Evolutionary conservation across 192 early-diverging fungal species (phyloP), one percentile per base, ranked within the genome.

Genomic region (Ambispora gerdemannii): DNA sequence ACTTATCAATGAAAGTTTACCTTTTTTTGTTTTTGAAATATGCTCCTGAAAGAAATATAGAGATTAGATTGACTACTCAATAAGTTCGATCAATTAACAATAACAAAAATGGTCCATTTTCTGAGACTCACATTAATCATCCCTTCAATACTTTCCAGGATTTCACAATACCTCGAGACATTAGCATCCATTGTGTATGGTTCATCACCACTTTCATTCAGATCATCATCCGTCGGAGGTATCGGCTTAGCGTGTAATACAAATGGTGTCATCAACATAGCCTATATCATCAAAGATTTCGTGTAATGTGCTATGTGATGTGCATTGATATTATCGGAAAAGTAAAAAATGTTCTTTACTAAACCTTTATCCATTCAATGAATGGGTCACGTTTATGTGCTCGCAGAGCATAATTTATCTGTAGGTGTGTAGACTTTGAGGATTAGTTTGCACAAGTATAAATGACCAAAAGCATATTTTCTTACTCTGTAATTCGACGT

Each of bases 311-410:
- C n/a, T n/a, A n/a, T n/a, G n/a, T n/a, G n/a, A n/a, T n/a, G n/a
- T n/a, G n/a, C n/a, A n/a, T n/a, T n/a, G n/a, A n/a, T n/a, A 58
- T 25, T 20, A 20, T 25, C 20, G 11, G 24, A 13, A 58, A 30
- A 56, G 8, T 58, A 24, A 28, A 20, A 20, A 4, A 28, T 58
- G 11, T 56, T 20, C 20, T 56, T 13, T 24, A 13, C 28, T 24
- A 84, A 35, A 86, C 84, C 75, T 96, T 96, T 78, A 96, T 93
- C 76, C 95, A 96, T 81, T 92, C 90, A 73, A 94, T 94, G 66
- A 94, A 88, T 53, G 83, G 81, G 78, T 95, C 94, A 60, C 92
- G 88, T 84, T 95, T 95, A 75, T 80, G 78, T 25, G 78, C 78
- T 32, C 78, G 75, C 30, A 80, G 67, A 58, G 76, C 75, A 59